Percentiles rank a stretch among this genome's conserved stretches.
Evolutionary conservation across 768 basidiomycete species (phyloP).

Genomic region (Pluteus cervinus): DNA sequence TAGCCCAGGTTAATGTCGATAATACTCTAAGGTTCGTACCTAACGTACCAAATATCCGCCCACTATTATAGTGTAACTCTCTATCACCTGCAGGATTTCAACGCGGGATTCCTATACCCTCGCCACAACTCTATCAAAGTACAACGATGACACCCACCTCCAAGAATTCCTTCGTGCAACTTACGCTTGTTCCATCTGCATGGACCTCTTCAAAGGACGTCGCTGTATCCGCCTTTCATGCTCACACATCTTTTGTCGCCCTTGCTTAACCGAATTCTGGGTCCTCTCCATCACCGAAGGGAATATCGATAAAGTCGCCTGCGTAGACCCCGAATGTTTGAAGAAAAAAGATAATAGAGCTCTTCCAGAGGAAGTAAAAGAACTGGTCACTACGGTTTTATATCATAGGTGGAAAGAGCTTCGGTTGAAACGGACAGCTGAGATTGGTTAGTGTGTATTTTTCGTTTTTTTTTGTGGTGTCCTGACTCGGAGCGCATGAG

Average conservation of each 20-base stretch:
- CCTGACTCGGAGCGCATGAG: too few species aligned
- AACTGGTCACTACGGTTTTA: constrained; percentile 61
- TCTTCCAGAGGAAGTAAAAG: constrained; percentile 64
- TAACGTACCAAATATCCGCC: too few species aligned
- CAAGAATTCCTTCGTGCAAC: too few species aligned
- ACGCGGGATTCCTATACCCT: too few species aligned
- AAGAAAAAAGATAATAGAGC: constrained; percentile 60
- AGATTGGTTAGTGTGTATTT: too few species aligned
- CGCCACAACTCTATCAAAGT: too few species aligned
- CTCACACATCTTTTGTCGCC: constrained; percentile 77
- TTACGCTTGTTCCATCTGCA: constrained; percentile 73
- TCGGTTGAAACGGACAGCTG: constrained; percentile 61
- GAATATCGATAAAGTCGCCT: constrained; percentile 67
- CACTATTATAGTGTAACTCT: too few species aligned
- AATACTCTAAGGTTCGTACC: too few species aligned
- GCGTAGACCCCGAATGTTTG: constrained; percentile 77
- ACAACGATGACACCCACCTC: too few species aligned
- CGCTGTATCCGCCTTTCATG: constrained; percentile 69
- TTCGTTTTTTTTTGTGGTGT: too few species aligned
- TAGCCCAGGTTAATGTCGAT: too few species aligned
- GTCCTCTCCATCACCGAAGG: constrained; percentile 75
- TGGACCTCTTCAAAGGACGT: constrained; percentile 66
- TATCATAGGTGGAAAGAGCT: constrained; percentile 75
- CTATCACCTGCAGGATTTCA: too few species aligned
- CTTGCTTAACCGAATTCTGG: constrained; percentile 81